Base-by-base conservation (phyloP, 2,329 filamentous ascomycete species). In the Sphaerulina vaccinii region DNA sequence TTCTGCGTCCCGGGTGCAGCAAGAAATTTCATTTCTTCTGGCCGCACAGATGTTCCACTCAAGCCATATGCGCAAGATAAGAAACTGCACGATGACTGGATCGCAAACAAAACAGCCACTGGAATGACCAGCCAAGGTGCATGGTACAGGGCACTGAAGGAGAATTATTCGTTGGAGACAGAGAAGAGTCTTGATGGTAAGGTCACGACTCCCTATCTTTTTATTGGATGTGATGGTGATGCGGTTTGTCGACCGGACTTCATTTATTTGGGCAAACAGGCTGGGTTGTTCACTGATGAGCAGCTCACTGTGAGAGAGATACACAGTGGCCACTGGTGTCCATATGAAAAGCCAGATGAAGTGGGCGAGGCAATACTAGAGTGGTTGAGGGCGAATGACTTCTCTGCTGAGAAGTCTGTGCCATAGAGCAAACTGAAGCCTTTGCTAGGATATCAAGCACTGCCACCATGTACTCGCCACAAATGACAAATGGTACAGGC, bases 1-100 rank as follows among this genome's bases (percentile, higher is more conserved):
- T 73, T 73, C 57, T 73, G 71, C 48, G 55, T 46, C 0, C 63
- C 62, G 1, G 71, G 67, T 32, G 71, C 64, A 3, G 65, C 74
- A 58, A 65, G 70, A 7, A 52, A 57, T 1, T 66, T 54, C 45
- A 18, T 67, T 32, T 33, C 33, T 3, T 19, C 42, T 2, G 51
- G 53, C 19, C 56, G 62, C 10, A 58, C 55, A 10, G 62, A 66
- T 29, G 54, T 60, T 5, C 56, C 64, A 9, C 44, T 72, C 18
- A 66, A 68, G 21, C 36, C 61, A 0, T 75, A 73, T 37, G 72
- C 70, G 1, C 51, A 58, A 13, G 63, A 70, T 5, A 38, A 57
- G 0, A 51, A 56, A 11, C 65, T 71, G 50, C 63, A 65, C 41
- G 58, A 69, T 32, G 56, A 56, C 1, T 75, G 71, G 60, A 60